Evolutionary conservation across 257 asterid genomes (phyloP), one percentile per base, ranked within the genome.

Genomic region (Plantago major): DNA sequence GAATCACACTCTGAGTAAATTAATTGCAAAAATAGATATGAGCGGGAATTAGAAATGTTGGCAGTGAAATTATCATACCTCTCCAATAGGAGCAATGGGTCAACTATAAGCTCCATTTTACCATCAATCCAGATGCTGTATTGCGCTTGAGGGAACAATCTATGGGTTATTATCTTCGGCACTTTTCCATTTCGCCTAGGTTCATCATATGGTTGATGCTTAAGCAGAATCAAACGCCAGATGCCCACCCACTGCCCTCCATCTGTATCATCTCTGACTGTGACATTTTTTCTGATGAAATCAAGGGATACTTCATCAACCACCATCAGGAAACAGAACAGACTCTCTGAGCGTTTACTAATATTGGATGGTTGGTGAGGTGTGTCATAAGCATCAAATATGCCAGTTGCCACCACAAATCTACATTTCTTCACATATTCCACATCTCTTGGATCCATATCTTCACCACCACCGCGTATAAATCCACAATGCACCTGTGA

Each of bases 71-170:
- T 11, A 61, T 55, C 70, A 28, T 82, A 93, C 99, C 99, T 93
- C 78, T 93, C 99, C 33, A 93, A 80, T 33, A 93, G 74, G 61
- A 89, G 90, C 84, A 93, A 74, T 0, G 99, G 99, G 72, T 93
- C 99, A 67, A 93, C 96, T 42, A 82, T 79, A 62, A 93, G 94
- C 85, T 93, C 96, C 99, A 93, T 93, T 87, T 93, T 89, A 74
- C 96, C 99, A 78, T 93, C 99, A 72, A 93, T 84, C 99, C 99
- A 93, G 66, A 93, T 84, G 83, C 97, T 89, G 81, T 93, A 93
- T 64, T 73, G 80, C 58, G 97, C 95, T 71, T 87, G 81, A 65
- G 96, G 97, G 78, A 93, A 93, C 74, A 93, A 70, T 63, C 96
- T 83, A 67, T 93, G 99, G 53, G 97, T 93, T 67, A 89, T 74